Percentiles rank a stretch among this genome's conserved stretches.
Conservation (phyloP, 768 basidiomycete genomes). For the Calvatia gigantea region DNA sequence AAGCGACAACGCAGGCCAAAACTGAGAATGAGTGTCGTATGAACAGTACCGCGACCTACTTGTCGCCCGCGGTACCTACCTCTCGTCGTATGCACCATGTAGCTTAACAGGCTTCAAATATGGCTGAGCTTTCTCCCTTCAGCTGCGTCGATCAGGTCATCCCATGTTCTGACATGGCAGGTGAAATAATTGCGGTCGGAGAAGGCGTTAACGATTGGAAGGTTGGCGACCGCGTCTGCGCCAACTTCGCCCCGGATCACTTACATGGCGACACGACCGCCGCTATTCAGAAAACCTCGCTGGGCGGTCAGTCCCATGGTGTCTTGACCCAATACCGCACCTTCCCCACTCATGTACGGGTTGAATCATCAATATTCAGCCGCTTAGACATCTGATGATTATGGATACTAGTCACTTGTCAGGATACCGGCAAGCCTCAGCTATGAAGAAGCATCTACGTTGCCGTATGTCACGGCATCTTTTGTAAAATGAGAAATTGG, state of each 20-base stretch:
- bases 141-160: slow-evolving; percentile 22
- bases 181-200: slow-evolving; percentile 49
- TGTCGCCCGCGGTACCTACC: slow-evolving; percentile 33
- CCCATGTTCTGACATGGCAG: slow-evolving; percentile 51
- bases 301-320: slow-evolving; percentile 49
- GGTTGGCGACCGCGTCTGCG: slow-evolving; percentile 52
- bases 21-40: neutral
- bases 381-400: neutral
- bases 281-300: slow-evolving; percentile 28
- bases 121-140: too few species aligned
- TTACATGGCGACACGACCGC: slow-evolving; percentile 39
- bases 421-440: slow-evolving; percentile 52
- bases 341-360: slow-evolving; percentile 28
- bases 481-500: neutral
- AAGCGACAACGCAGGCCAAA: neutral
- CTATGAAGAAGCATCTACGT: slow-evolving; percentile 62
- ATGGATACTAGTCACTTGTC: slow-evolving; percentile 39
- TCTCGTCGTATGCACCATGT: neutral
- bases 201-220: slow-evolving; percentile 44
- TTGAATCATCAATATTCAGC: neutral
- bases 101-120: neutral
- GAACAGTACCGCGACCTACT: slow-evolving; percentile 47
- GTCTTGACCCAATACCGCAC: slow-evolving; percentile 51
- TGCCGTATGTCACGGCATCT: slow-evolving; percentile 40
- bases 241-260: slow-evolving; percentile 49